Base-by-base conservation (phyloP, 2,329 filamentous ascomycete genomes). In the Leptoxyphium fumago region DNA sequence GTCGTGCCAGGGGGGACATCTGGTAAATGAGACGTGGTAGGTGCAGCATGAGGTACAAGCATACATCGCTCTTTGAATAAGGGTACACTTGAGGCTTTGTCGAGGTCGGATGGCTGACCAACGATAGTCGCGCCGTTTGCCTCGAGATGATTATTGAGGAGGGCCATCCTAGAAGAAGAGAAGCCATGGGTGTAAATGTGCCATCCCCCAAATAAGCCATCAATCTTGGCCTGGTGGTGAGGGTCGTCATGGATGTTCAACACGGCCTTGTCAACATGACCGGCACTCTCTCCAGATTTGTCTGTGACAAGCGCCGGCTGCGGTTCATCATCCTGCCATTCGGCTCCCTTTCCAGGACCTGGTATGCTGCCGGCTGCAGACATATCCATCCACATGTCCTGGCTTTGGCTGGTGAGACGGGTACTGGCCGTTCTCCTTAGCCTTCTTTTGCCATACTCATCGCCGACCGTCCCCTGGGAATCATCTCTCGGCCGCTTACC, bases 321-420 rank as follows among this genome's bases (percentile, higher is more conserved):
- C 36, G 14, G 43, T 26, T 21, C 30, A 6, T 7, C 40, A 40
- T 43, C 29, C 5, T 43, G 14, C 38, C 38, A 40, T 18, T 21
- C 14, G 5, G 3, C 18, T 13, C 18, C 17, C 38, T 40, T 40
- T 21, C 4, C 11, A 40, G 11, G 11, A 14, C 14, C 38, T 13
- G 17, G 11, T 11, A 40, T 2, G 11, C 38, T 40, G 11, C 61
- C 61, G 8, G 56, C 55, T 43, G 58, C 61, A 29, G 91, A 74
- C 46, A 98, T 93, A 54, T 93, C 85, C 5, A 82, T 82, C 89
- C 89, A 96, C n/a, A 96, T 73, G 26, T 77, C 79, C 54, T 88
- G 79, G 52, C 80, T 82, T 55, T 95, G 87, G 41, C 73, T 82
- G 46, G 74, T 80, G 29, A 96, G 68, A 60, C 86, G 89, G 57